Base-by-base conservation (phyloP, 2,329 filamentous ascomycete species). In the Tolypocladium pustulatum region DNA sequence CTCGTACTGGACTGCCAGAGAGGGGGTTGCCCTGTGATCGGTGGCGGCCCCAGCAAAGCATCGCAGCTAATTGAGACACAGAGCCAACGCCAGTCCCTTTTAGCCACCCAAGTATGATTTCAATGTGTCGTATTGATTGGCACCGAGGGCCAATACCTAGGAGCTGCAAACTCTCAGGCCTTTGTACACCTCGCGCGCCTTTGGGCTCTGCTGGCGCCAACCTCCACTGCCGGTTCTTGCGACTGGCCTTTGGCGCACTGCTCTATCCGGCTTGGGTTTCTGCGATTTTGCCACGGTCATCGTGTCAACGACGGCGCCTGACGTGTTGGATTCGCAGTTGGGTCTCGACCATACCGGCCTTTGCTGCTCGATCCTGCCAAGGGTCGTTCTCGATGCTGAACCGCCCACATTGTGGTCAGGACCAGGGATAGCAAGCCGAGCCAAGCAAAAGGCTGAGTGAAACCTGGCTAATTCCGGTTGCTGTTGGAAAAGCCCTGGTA, bases 61-160 rank as follows among this genome's bases (percentile, higher is more conserved):
- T 27, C 37, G 8, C n/a, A 34, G 37, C 54, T n/a, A 55, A 55
- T 55, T 34, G 32, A 55, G 37, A 55, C 37, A 43, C 38, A 27
- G 38, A 32, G 37, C 54, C 54, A 55, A 55, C 54, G 54, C 37
- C 37, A 55, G n/a, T 55, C 37, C 25, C 37, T 13, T 55, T 30
- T 34, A 10, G 22, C 17, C n/a, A 40, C 30, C n/a, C n/a, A 20
- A n/a, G 32, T 53, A 25, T 40, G 57, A 54, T 55, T 53, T 32
- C 22, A 53, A 52, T 58, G 57, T 58, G 51, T 55, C 38, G 52
- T 36, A 37, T 34, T 55, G 40, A 55, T 49, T 58, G 52, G 52
- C 57, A 49, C 34, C 9, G 20, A 30, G 22, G 34, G 54, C 49
- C 34, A 32, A 32, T 22, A n/a, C 17, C 30, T 22, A 22, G 25